Evolutionary conservation across 371 early-diverging fungal genomes (phyloP).

Genomic region (Phascolomyces articulosus): DNA sequence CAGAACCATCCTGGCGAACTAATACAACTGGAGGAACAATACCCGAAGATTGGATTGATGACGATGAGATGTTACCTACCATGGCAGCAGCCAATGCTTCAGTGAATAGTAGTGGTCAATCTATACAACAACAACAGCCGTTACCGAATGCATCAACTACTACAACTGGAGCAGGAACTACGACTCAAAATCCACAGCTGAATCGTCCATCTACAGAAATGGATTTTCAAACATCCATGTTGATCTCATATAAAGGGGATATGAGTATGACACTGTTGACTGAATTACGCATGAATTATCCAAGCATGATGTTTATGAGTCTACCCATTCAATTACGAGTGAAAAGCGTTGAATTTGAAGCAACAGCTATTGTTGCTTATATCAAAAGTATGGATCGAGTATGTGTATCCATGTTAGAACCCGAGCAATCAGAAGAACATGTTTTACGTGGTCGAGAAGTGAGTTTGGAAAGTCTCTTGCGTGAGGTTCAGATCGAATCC

Average conservation of each 20-base stretch:
- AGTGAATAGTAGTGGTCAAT: conserved; percentile 11
- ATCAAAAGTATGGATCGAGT: conserved; percentile 73
- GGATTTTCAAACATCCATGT: conserved; percentile 80
- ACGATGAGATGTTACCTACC: conserved; percentile 28
- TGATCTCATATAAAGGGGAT: conserved; percentile 82
- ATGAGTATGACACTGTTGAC: conserved; percentile 85
- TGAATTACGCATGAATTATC: conserved; percentile 90
- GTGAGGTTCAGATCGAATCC: conserved; percentile 82
- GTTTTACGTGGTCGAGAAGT: conserved; percentile 17
- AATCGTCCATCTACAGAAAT: conserved; percentile 31
- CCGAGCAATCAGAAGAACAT: conserved; percentile 49
- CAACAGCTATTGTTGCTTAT: conserved; percentile 86
- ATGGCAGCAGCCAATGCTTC: background rate
- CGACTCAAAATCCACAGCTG: conserved; percentile 1
- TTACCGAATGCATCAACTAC: background rate
- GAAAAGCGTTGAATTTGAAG: conserved; percentile 85
- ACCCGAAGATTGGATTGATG: conserved; percentile 53
- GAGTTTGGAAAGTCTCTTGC: conserved; percentile 59
- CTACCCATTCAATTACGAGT: conserved; percentile 86
- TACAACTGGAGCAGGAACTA: background rate
- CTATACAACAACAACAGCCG: conserved; percentile 4
- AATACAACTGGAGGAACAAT: conserved; percentile 4
- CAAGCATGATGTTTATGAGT: conserved; percentile 88
- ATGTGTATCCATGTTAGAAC: conserved; percentile 89
- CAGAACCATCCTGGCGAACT: conserved; percentile 21